Conservation (phyloP, 305 asterid species). For the Solanum hybrid region DNA sequence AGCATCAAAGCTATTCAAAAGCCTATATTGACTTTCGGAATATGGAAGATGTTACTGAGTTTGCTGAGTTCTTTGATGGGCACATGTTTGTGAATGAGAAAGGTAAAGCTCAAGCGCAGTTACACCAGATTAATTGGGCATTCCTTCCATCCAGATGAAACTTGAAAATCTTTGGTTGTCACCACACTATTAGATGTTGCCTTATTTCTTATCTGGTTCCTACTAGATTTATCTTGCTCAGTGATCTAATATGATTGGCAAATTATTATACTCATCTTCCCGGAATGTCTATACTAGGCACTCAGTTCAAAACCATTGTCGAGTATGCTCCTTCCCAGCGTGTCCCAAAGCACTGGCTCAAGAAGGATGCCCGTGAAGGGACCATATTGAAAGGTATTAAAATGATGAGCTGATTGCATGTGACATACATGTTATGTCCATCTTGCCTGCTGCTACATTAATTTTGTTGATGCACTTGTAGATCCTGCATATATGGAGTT, state of each 20-base stretch:
- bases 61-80: slow-evolving; percentile 69
- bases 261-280: background rate
- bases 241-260: background rate
- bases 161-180: background rate
- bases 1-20: slow-evolving; percentile 44
- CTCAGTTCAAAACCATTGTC: slow-evolving; percentile 60
- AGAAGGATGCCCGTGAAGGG: slow-evolving; percentile 90
- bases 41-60: slow-evolving; percentile 69
- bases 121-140: background rate
- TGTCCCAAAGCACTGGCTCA: slow-evolving; percentile 66
- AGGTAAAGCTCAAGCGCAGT: slow-evolving; percentile 33
- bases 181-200: background rate
- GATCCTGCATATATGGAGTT: slow-evolving; percentile 92
- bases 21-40: slow-evolving; percentile 58
- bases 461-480: slow-evolving; percentile 32
- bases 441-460: slow-evolving; percentile 13
- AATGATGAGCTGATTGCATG: slow-evolving; percentile 12
- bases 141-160: background rate
- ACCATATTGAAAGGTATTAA: slow-evolving; percentile 57
- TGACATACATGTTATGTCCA: slow-evolving; percentile 9
- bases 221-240: background rate
- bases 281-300: slow-evolving; percentile 33
- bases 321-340: slow-evolving; percentile 88
- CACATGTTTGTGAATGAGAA: slow-evolving; percentile 83
- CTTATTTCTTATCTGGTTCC: background rate